These are phyloP conservation scores for Metschnikowia picachoensis DNA, from an alignment of 805 yeast species.

Conservation along the genomic window DNA sequence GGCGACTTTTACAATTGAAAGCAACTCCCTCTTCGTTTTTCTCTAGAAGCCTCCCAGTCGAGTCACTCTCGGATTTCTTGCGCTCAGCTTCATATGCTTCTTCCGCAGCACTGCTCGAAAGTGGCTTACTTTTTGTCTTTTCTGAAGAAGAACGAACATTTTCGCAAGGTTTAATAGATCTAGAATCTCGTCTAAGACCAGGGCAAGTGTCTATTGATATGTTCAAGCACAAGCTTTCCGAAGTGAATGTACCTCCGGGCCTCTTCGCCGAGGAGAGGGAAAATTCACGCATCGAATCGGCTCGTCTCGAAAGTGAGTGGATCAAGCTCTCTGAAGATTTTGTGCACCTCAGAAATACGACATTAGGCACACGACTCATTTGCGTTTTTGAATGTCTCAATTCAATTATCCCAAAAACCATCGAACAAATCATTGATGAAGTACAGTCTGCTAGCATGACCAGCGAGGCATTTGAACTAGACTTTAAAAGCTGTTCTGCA, in stretches of 20 bases:
- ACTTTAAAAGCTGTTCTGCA: constrained; percentile 39
- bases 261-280: background rate
- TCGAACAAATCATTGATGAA: constrained; percentile 3
- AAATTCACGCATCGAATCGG: background rate
- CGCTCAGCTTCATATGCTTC: background rate
- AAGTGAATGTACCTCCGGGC: constrained; percentile 2
- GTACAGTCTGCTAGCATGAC: constrained; percentile 17
- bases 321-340: constrained; percentile 3
- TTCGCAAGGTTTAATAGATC: background rate
- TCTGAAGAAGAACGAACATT: constrained; percentile 3
- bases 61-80: constrained; percentile 5
- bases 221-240: constrained; percentile 7
- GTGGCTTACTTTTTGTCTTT: constrained; percentile 3
- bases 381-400: constrained; percentile 9
- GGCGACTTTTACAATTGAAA: background rate
- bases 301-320: constrained; percentile 9
- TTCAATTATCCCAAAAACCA: constrained; percentile 4
- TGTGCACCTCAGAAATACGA: constrained; percentile 5
- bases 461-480: constrained; percentile 27
- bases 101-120: constrained; percentile 2
- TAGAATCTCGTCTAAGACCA: constrained; percentile 5
- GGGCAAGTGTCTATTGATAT: constrained; percentile 13
- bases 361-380: constrained; percentile 10
- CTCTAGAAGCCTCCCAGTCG: constrained; percentile 2
- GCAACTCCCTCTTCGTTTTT: background rate